Evolutionary conservation across 495 filamentous ascomycete genomes (phyloP).

Genomic region (Penicillium cinerascens): DNA sequence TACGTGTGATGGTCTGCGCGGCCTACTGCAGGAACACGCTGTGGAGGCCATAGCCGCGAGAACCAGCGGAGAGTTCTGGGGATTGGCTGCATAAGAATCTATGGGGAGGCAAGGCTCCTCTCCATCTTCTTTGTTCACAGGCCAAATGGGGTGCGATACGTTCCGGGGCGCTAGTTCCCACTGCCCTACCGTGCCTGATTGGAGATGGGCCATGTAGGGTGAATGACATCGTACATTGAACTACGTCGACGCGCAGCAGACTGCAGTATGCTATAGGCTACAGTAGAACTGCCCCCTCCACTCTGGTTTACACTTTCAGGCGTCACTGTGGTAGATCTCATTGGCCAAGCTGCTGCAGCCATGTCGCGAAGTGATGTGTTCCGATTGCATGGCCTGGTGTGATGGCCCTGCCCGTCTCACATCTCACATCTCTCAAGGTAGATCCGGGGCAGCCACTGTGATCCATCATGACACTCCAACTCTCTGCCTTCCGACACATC

Average conservation of each 20-base stretch:
- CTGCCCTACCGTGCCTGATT: background rate
- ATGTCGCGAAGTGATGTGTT: constrained; percentile 29
- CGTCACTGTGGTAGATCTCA: constrained; percentile 18
- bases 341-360: constrained; percentile 16
- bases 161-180: background rate
- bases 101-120: background rate
- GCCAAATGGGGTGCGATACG: background rate
- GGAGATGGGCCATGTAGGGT: background rate
- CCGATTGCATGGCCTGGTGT: constrained; percentile 23
- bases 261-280: background rate
- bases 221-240: background rate
- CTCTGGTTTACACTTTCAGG: background rate
- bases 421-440: constrained; percentile 7
- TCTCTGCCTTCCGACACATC: constrained; percentile 4
- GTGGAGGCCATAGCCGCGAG: constrained; percentile 25
- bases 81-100: constrained; percentile 9
- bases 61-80: constrained; percentile 4
- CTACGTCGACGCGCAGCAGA: background rate
- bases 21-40: constrained; percentile 46
- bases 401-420: constrained; percentile 19
- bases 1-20: constrained; percentile 12
- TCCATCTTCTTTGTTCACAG: background rate
- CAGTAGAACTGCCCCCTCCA: background rate
- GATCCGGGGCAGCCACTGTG: constrained; percentile 28
- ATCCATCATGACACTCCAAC: constrained; percentile 14